Evolutionary conservation across 352 stramenopile genomes (phyloP).

Genomic region (Globisporangium radiosum): DNA sequence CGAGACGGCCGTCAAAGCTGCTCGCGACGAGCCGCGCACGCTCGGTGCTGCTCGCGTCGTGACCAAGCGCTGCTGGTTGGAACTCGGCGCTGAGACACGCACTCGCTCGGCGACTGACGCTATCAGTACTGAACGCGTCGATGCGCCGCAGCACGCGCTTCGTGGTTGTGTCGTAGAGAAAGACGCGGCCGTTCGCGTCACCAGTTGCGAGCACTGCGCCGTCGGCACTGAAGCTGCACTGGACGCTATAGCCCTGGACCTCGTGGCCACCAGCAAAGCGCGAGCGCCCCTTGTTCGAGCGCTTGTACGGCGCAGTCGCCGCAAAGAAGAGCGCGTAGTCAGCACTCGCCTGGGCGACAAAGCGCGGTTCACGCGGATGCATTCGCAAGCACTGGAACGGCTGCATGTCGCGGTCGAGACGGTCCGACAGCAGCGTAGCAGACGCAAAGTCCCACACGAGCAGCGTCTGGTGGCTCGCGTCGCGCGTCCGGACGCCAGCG

Average conservation of each 20-base stretch:
- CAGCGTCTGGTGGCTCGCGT: slow-evolving; percentile 57
- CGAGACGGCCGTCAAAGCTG: slow-evolving; percentile 19
- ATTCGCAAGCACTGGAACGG: slow-evolving; percentile 35
- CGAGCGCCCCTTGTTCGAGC: slow-evolving; percentile 19
- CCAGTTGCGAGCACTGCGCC: slow-evolving; percentile 37
- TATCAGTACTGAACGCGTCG: slow-evolving; percentile 16
- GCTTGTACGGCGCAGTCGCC: slow-evolving; percentile 37
- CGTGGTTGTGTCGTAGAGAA: slow-evolving; percentile 29
- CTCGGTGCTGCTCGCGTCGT: neutral
- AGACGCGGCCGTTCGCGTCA: slow-evolving; percentile 34
- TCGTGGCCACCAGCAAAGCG: slow-evolving; percentile 26
- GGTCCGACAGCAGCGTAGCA: slow-evolving; percentile 34
- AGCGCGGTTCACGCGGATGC: slow-evolving; percentile 30
- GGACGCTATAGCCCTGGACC: slow-evolving; percentile 34
- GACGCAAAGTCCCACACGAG: slow-evolving; percentile 58
- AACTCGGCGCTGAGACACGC: slow-evolving; percentile 35
- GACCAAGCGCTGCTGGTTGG: slow-evolving; percentile 2
- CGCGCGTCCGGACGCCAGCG: slow-evolving; percentile 23
- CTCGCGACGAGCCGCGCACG: slow-evolving; percentile 18
- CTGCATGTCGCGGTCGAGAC: slow-evolving; percentile 36
- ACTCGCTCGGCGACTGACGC: neutral
- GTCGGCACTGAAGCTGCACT: slow-evolving; percentile 48
- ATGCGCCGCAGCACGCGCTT: slow-evolving; percentile 15
- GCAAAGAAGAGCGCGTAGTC: slow-evolving; percentile 40
- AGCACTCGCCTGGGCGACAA: slow-evolving; percentile 41